Percentiles rank a stretch among this genome's conserved stretches.
phyloP scores from a whole-genome alignment of 768 basidiomycete species.

The Boletus subcaerulescens region DNA sequence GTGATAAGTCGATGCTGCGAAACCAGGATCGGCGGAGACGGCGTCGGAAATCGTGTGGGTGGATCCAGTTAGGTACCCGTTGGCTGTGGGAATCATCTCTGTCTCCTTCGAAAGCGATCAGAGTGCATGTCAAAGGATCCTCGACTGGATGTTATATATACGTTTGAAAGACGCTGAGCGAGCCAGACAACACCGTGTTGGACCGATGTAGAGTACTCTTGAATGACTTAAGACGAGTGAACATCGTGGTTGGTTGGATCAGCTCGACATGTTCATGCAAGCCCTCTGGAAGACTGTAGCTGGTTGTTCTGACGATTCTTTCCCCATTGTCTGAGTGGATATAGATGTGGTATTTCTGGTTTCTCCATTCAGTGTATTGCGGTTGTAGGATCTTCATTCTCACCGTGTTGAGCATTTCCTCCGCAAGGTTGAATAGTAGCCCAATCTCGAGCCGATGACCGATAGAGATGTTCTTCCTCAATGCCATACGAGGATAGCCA shows the following conservation, averaged over 20 bases:
- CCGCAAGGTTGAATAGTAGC: slow-evolving; percentile 58
- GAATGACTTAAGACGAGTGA: slow-evolving; percentile 46
- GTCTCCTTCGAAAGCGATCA: too few species aligned
- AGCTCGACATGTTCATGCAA: slow-evolving; percentile 62
- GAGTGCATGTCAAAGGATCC: too few species aligned
- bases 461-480: slow-evolving; percentile 41
- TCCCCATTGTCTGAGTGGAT: slow-evolving; percentile 52
- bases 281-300: slow-evolving; percentile 61
- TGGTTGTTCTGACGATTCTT: slow-evolving; percentile 59
- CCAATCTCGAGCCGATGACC: slow-evolving; percentile 71
- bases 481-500: slow-evolving; percentile 64
- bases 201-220: slow-evolving; percentile 40
- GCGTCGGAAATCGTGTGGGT: too few species aligned
- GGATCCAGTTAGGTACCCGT: too few species aligned
- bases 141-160: too few species aligned
- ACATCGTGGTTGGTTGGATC: slow-evolving; percentile 72
- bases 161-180: not conserved
- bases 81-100: too few species aligned
- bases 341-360: slow-evolving; percentile 63
- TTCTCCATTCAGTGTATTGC: not conserved
- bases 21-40: too few species aligned
- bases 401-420: slow-evolving; percentile 71
- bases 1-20: too few species aligned
- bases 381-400: slow-evolving; percentile 11
- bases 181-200: not conserved